Percentiles rank a stretch among this genome's conserved stretches.
Evolutionary conservation across 179 eudicot species (phyloP).

Genomic region (Beta corolliflora): DNA sequence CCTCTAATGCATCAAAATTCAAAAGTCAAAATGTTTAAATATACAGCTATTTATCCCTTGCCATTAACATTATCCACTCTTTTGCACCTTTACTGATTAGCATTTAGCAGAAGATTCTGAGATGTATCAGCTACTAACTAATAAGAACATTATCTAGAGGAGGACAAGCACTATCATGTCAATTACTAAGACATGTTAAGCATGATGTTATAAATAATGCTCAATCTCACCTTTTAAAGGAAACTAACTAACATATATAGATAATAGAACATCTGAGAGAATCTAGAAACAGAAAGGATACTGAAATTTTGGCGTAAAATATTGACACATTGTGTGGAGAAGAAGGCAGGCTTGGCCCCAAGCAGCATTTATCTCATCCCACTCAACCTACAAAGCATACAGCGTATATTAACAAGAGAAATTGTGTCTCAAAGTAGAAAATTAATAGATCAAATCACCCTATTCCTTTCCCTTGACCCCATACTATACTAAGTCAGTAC

Average conservation of each 20-base stretch:
- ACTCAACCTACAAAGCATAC: constrained; percentile 63
- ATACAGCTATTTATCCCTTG: not conserved
- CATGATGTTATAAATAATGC: not conserved
- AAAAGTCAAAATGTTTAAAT: not conserved
- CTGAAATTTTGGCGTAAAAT: constrained; percentile 86
- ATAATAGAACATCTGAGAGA: not conserved
- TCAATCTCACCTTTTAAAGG: not conserved
- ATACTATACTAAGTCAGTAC: not conserved
- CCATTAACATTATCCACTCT: not conserved
- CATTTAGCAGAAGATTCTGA: not conserved
- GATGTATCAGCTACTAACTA: not conserved
- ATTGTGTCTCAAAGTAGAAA: not conserved
- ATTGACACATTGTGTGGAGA: constrained; percentile 95
- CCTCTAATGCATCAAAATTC: not conserved
- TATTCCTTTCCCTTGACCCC: not conserved
- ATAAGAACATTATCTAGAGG: not conserved
- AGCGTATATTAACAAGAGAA: not conserved
- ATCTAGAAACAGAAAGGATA: constrained; percentile 47
- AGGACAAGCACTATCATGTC: not conserved
- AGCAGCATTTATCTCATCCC: constrained; percentile 99
- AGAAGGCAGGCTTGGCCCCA: constrained; percentile 99
- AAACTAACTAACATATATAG: not conserved
- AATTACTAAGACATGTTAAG: not conserved
- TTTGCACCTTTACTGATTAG: not conserved
- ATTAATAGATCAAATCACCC: not conserved